Conservation (phyloP, 306 rosid species). For the Nissolia schottii region DNA sequence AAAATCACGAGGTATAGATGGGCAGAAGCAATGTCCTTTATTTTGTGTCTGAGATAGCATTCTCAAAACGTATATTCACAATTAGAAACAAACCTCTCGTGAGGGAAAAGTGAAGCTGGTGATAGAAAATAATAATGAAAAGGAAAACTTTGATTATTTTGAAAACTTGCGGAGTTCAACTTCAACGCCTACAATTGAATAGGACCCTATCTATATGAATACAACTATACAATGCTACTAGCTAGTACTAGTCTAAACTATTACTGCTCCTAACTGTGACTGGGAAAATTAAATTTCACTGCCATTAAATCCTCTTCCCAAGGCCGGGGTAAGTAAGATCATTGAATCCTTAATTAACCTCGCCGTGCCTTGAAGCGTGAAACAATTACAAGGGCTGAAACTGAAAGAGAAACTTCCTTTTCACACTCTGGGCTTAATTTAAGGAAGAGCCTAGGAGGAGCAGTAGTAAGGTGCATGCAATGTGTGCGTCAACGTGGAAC, state of each 20-base stretch:
- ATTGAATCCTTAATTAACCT: not conserved
- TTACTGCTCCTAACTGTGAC: not conserved
- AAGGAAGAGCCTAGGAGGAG: slow-evolving; percentile 14
- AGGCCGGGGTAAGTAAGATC: not conserved
- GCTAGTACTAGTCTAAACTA: not conserved
- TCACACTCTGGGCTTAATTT: not conserved
- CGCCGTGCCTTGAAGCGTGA: not conserved
- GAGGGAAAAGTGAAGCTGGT: slow-evolving; percentile 15
- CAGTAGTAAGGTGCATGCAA: slow-evolving; percentile 13
- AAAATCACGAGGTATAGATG: slow-evolving; percentile 16
- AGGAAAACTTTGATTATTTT: not conserved
- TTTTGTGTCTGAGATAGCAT: not conserved
- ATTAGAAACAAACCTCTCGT: slow-evolving; percentile 30
- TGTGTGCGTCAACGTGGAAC: slow-evolving; percentile 8
- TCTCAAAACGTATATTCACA: slow-evolving; percentile 11
- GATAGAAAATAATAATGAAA: not conserved
- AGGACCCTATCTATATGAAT: not conserved
- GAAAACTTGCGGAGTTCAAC: not conserved
- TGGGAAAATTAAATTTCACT: not conserved
- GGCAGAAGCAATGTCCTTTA: slow-evolving; percentile 23
- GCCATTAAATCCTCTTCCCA: slow-evolving; percentile 6
- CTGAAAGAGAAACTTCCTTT: slow-evolving; percentile 6
- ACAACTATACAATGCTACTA: not conserved
- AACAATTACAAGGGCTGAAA: not conserved
- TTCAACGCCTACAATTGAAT: not conserved